Evolutionary conservation across 2,329 filamentous ascomycete genomes (phyloP), one percentile per base, ranked within the genome.

Genomic region (Xylaria sp.): DNA sequence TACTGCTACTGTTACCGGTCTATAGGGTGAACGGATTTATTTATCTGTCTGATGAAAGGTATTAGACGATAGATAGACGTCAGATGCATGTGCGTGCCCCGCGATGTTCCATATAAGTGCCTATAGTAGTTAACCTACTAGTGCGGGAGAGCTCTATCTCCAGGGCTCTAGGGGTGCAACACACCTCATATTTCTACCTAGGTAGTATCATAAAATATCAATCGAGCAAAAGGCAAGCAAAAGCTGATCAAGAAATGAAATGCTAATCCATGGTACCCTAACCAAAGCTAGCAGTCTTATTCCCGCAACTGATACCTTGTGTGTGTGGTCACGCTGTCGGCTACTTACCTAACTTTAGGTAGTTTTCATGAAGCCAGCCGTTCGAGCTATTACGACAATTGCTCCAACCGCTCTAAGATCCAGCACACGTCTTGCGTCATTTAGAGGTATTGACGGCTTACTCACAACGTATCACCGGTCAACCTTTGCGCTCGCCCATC

Each of bases 351-450:
- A n/a, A n/a, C n/a, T n/a, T n/a, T n/a, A 28, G 28, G 5, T 31
- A 40, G 33, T 33, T 42, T 59, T 57, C 60, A 66, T 67, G 65
- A 61, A 45, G 56, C 60, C 37, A 23, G 33, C 6, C 37, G 35
- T 14, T 14, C 50, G 50, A 19, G 40, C 54, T 35, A 53, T 61
- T 40, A 46, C 45, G 43, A 25, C 38, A 52, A 57, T 35, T 40
- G 38, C 47, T 15, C 43, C 51, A 19, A 35, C 51, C 14, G n/a
- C 31, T 46, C 31, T 31, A 23, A 57, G 49, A 33, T 9, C 45
- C 11, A 47, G 50, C 53, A 56, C 17, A 42, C 31, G 4, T 31
- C 53, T 14, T 60, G 61, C 60, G 59, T 51, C 43, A 67, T 62
- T 62, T 64, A 59, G 58, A 43, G 37, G 23, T 46, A n/a, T 45